Conservation (phyloP, 257 asterid genomes). For the Solanum peruvianum region DNA sequence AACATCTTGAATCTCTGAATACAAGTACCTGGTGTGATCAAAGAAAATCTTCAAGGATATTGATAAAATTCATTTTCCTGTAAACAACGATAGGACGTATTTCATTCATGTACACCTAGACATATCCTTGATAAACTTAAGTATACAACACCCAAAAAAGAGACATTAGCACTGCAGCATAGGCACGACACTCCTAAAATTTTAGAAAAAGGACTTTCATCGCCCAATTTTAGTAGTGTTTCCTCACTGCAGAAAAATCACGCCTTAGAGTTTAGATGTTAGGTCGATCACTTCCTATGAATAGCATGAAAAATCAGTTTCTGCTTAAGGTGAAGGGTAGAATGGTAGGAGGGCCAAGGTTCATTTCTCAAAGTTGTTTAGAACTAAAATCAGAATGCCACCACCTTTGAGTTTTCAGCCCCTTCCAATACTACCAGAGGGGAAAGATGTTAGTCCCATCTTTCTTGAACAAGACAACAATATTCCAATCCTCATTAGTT, state of each 20-base stretch:
- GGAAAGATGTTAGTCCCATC: neutral
- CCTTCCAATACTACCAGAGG: neutral
- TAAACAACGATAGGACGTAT: neutral
- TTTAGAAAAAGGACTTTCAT: neutral
- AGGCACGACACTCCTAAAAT: neutral
- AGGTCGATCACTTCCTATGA: neutral
- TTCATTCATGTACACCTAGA: neutral
- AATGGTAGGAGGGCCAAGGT: neutral
- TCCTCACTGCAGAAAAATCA: neutral
- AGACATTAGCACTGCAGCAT: neutral
- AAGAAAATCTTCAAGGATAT: neutral
- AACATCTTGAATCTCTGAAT: slow-evolving; percentile 38
- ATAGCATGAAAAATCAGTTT: neutral
- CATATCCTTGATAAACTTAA: neutral
- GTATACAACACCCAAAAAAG: neutral
- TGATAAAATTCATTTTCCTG: neutral
- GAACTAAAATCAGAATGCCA: neutral
- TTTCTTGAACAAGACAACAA: neutral
- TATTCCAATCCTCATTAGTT: neutral
- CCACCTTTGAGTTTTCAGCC: neutral
- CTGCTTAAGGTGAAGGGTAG: neutral
- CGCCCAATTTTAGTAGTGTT: neutral
- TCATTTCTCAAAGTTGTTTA: neutral
- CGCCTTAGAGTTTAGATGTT: neutral
- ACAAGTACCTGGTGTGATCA: slow-evolving; percentile 51